Conservation (phyloP, 495 filamentous ascomycete species). For the Trichoderma gamsii region DNA sequence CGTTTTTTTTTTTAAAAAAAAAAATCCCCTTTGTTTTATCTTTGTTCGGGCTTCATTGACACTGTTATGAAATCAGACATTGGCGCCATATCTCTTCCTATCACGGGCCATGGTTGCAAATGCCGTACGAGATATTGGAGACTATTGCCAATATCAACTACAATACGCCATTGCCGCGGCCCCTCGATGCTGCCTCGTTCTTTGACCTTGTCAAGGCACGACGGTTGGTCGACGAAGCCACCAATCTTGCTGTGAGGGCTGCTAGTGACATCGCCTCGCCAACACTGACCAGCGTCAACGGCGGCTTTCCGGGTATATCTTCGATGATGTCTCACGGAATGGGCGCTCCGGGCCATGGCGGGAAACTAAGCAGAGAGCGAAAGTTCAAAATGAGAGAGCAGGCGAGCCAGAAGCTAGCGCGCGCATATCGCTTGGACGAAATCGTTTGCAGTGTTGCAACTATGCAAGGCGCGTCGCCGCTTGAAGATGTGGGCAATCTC, state of each 20-base stretch:
- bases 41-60: not conserved
- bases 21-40: not conserved
- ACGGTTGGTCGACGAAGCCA: conserved; percentile 68
- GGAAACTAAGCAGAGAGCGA: conserved; percentile 64
- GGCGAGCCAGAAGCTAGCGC: conserved; percentile 66
- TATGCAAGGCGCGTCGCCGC: conserved; percentile 71
- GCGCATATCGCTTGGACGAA: conserved; percentile 72
- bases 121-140: conserved; percentile 75
- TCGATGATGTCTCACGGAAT: conserved; percentile 30
- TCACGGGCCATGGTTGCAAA: conserved; percentile 80
- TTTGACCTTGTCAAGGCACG: conserved; percentile 78
- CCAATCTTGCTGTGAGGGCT: conserved; percentile 67
- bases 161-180: conserved; percentile 63
- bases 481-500: conserved; percentile 70
- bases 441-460: conserved; percentile 75
- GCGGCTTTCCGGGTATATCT: conserved; percentile 45
- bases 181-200: conserved; percentile 74
- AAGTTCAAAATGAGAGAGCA: conserved; percentile 70
- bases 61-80: conserved; percentile 44
- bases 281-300: conserved; percentile 49
- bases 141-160: conserved; percentile 72
- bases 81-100: conserved; percentile 81
- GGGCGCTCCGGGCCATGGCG: conserved; percentile 52
- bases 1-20: too few relatives aligned
- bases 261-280: conserved; percentile 63